These are phyloP conservation scores for Penicillium simplicissimum DNA, from an alignment of 495 filamentous ascomycete genomes.

Conservation along the genomic window DNA sequence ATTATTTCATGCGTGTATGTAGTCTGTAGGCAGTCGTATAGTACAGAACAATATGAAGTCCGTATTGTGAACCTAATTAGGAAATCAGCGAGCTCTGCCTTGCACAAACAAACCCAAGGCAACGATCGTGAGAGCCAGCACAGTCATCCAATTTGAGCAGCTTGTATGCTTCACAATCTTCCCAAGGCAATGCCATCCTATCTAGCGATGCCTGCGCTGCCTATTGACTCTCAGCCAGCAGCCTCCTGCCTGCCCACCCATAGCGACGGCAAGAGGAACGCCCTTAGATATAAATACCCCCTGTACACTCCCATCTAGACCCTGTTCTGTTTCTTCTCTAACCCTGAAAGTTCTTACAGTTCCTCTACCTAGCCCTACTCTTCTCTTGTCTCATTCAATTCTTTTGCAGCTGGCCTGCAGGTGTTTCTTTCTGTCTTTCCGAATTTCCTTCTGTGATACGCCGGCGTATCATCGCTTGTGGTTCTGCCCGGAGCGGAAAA, in stretches of 20 bases:
- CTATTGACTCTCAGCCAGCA: background rate
- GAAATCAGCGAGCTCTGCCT: background rate
- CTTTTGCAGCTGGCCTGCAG: background rate
- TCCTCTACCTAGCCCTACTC: background rate
- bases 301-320: background rate
- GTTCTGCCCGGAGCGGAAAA: constrained; percentile 22
- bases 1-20: background rate
- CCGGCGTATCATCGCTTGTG: constrained; percentile 4
- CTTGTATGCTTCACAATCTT: background rate
- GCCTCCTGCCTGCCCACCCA: background rate
- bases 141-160: background rate
- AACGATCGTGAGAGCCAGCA: background rate
- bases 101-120: background rate
- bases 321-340: background rate
- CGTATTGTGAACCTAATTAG: background rate
- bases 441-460: background rate
- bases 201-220: background rate
- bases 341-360: background rate
- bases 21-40: background rate
- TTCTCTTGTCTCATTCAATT: background rate
- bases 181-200: background rate
- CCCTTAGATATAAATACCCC: background rate
- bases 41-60: background rate
- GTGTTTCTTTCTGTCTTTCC: background rate
- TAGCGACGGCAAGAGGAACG: no score